A percentile compares a stretch with the other conserved stretches of the same genome.
These are phyloP conservation scores for Macrotyloma uniflorum DNA, from an alignment of 306 rosid species.

Conservation along the genomic window DNA sequence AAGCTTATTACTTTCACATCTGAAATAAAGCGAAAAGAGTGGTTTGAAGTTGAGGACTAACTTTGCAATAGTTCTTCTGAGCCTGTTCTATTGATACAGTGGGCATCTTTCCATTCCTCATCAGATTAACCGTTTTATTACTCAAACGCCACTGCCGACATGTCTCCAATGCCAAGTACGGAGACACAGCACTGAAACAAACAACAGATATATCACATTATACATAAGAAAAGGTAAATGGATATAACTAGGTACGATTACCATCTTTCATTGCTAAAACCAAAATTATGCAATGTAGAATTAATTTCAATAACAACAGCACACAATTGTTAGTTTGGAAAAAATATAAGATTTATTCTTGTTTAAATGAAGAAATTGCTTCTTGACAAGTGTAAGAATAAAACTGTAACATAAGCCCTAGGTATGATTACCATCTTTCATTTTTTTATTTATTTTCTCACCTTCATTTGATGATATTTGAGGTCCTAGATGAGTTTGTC, in stretches of 20 bases:
- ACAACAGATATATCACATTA: slow-evolving; percentile 29
- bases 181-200: slow-evolving; percentile 84
- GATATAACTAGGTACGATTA: background rate
- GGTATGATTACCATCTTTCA: too few relatives aligned
- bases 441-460: too few relatives aligned
- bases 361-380: slow-evolving; percentile 29
- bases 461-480: too few relatives aligned
- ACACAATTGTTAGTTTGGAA: slow-evolving; percentile 19
- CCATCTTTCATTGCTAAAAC: slow-evolving; percentile 32
- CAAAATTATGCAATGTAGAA: slow-evolving; percentile 23
- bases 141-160: slow-evolving; percentile 99
- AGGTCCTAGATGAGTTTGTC: background rate
- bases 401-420: background rate
- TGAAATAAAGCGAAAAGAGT: slow-evolving; percentile 7
- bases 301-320: slow-evolving; percentile 20
- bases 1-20: background rate
- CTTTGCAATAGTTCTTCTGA: slow-evolving; percentile 96
- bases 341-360: slow-evolving; percentile 24
- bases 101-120: slow-evolving; percentile 99
- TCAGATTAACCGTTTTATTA: slow-evolving; percentile 85
- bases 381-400: slow-evolving; percentile 25
- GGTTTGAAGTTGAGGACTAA: slow-evolving; percentile 40
- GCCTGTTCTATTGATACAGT: slow-evolving; percentile 98
- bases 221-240: slow-evolving; percentile 19
- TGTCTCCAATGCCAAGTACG: slow-evolving; percentile 96